Evolutionary conservation across 495 filamentous ascomycete species (phyloP).

Genomic region (Glarea lozoyensis): DNA sequence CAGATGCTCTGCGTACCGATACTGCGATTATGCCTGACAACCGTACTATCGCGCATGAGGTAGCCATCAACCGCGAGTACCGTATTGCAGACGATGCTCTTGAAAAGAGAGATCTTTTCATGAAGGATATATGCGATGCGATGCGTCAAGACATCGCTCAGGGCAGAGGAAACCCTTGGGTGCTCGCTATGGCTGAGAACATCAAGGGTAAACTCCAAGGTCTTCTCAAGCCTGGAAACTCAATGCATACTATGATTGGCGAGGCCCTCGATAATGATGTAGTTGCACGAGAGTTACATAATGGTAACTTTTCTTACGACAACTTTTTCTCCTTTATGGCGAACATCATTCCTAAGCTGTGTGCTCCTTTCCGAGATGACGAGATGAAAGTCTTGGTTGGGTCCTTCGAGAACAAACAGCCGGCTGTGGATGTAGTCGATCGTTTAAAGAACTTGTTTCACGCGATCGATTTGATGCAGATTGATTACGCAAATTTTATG

Average conservation of each 20-base stretch:
- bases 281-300: slow-evolving; percentile 64
- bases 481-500: slow-evolving; percentile 94
- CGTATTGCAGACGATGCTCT: slow-evolving; percentile 43
- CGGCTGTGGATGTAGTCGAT: slow-evolving; percentile 69
- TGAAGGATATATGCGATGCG: slow-evolving; percentile 60
- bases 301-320: slow-evolving; percentile 85
- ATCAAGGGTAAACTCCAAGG: slow-evolving; percentile 76
- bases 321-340: slow-evolving; percentile 89
- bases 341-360: slow-evolving; percentile 82
- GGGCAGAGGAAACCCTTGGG: slow-evolving; percentile 64
- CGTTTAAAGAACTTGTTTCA: slow-evolving; percentile 75
- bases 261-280: slow-evolving; percentile 77
- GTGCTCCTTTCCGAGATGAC: slow-evolving; percentile 81
- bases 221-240: slow-evolving; percentile 68
- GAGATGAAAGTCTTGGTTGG: slow-evolving; percentile 70
- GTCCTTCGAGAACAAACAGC: slow-evolving; percentile 61
- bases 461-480: slow-evolving; percentile 82
- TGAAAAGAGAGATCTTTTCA: slow-evolving; percentile 37
- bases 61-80: slow-evolving; percentile 84
- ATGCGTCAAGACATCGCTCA: slow-evolving; percentile 69
- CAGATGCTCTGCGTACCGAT: slow-evolving; percentile 15
- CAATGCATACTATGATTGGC: slow-evolving; percentile 73
- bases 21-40: slow-evolving; percentile 67
- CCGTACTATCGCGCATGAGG: slow-evolving; percentile 77
- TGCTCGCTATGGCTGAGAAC: slow-evolving; percentile 75